Evolutionary conservation across 345 rosid genomes (phyloP).

Genomic region (Zanthoxylum bungeanum): DNA sequence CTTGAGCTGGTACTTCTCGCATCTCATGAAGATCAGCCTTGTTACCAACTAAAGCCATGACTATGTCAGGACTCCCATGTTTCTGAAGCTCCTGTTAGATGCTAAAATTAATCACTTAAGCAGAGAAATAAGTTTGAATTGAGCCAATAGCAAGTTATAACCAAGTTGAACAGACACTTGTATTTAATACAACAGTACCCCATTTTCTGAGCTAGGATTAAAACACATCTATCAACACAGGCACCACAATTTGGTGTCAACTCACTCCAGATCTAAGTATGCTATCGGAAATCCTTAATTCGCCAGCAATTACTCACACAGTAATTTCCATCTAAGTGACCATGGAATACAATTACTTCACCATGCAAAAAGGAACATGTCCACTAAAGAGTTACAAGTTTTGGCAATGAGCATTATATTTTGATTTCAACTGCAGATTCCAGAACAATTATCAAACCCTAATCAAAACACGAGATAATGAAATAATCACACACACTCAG

Average conservation of each 20-base stretch:
- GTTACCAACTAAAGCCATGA: conserved; percentile 96
- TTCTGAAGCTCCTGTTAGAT: conserved; percentile 83
- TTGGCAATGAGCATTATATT: background rate
- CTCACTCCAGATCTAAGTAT: background rate
- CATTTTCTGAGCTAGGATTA: background rate
- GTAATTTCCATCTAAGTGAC: background rate
- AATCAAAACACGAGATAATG: background rate
- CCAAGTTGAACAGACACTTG: background rate
- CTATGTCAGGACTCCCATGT: conserved; percentile 95
- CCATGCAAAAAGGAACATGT: background rate
- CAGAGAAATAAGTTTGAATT: background rate
- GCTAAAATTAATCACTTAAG: conserved; percentile 7
- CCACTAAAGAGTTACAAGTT: background rate
- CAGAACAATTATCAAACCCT: background rate
- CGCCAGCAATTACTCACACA: background rate
- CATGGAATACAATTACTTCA: background rate
- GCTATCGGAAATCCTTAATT: background rate
- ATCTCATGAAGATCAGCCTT: conserved; percentile 91
- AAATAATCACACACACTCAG: background rate
- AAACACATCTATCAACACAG: background rate
- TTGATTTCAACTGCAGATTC: background rate
- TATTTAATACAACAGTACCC: background rate
- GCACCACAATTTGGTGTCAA: background rate
- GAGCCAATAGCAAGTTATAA: background rate
- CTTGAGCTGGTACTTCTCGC: conserved; percentile 75